A percentile compares a stretch with the other conserved stretches of the same genome.
phyloP scores from a whole-genome alignment of 768 basidiomycete genomes.

The Suillus bovinus region DNA sequence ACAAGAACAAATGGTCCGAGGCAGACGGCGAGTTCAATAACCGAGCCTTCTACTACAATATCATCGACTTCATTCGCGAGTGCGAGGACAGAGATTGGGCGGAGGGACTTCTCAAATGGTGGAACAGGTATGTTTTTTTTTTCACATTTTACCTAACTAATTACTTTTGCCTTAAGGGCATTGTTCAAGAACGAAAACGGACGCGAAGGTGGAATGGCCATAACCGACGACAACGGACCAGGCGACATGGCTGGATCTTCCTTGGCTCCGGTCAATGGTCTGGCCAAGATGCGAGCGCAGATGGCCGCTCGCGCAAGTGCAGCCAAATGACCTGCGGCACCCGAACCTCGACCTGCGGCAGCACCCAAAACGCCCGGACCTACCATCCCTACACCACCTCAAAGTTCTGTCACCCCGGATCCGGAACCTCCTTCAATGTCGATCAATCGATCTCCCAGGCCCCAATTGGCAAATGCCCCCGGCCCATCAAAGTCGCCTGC shows the following conservation, averaged over 20 bases:
- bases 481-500: no score
- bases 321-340: background rate
- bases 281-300: background rate
- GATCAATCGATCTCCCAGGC: background rate
- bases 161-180: background rate
- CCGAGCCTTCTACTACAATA: conserved; percentile 10
- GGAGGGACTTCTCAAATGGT: no score
- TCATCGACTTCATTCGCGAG: no score
- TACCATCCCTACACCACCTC: background rate
- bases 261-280: background rate
- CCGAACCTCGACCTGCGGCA: no score
- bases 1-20: conserved; percentile 8
- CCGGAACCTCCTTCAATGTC: background rate
- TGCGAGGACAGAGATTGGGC: no score
- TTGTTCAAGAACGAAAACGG: conserved; percentile 7
- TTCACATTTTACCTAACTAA: background rate
- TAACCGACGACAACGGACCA: background rate
- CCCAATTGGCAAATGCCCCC: no score
- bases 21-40: conserved; percentile 10
- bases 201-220: background rate
- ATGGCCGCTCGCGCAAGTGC: background rate
- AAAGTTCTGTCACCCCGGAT: background rate
- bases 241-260: background rate
- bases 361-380: no score
- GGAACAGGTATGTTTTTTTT: no score